Evolutionary conservation across 768 basidiomycete genomes (phyloP), one percentile per base, ranked within the genome.

Genomic region (Tricholoma sp.): DNA sequence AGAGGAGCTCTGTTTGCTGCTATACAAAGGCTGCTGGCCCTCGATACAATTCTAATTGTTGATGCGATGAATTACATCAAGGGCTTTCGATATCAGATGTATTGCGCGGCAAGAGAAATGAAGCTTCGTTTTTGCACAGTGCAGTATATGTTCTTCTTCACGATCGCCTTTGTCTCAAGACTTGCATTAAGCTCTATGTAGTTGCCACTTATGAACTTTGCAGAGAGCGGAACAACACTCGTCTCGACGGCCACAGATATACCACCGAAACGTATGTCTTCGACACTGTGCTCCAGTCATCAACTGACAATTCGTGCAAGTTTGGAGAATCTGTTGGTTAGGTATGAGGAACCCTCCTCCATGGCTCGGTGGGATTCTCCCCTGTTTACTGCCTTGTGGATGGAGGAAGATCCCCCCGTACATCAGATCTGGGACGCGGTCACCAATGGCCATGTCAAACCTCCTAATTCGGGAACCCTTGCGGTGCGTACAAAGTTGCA

Each of bases 301-400:
- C 18, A 50, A 56, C 32, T 59, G 16, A 61, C 24, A 9, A 18
- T 39, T 31, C 54, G 8, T 18, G 5, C 3, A 63, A 94, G 92
- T 7, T 81, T 97, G 34, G 89, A 93, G 47, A 94, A 93, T 68
- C 82, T 99, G 3, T 71, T 98, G 34, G 77, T 87, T 66, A 80
- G 96, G 52, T 98, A 86, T 64, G 97, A 99, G 73, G 97, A 98
- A 65, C 97, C 97, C 0, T 94, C 92, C 0, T 95, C 94, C 4
- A 95, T 95, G 89, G 95, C 91, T n/a, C 84, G 96, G 50, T 99
- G 96, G 96, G 96, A 99, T 70, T 91, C 96, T 0, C 96, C 97
- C 0, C 79, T 98, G 41, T 91, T 97, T 69, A 93, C 91, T 1
- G 74, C 97, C 1, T 73, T 85, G 4, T 92, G 87, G 82, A 79